A percentile compares a stretch with the other conserved stretches of the same genome.
These are phyloP conservation scores for Ailanthus altissimus DNA, from an alignment of 345 rosid species.

Conservation along the genomic window DNA sequence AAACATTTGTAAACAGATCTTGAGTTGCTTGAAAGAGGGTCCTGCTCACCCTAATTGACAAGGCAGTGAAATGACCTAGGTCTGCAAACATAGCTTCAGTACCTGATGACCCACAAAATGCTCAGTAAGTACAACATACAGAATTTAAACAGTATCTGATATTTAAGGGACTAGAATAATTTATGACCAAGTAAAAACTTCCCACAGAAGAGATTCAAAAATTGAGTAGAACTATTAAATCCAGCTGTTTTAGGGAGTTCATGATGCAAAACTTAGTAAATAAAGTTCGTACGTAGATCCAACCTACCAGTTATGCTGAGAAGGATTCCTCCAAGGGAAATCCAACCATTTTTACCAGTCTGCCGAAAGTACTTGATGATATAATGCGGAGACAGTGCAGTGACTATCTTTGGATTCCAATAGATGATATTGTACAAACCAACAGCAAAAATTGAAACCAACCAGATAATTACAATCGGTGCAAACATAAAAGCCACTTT, in stretches of 20 bases:
- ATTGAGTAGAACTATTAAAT: background rate
- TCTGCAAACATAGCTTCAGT: slow-evolving; percentile 97
- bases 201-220: slow-evolving; percentile 5
- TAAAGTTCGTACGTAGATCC: slow-evolving; percentile 17
- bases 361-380: slow-evolving; percentile 65
- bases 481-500: slow-evolving; percentile 90
- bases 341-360: slow-evolving; percentile 88
- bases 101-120: slow-evolving; percentile 55
- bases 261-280: slow-evolving; percentile 6
- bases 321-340: slow-evolving; percentile 93
- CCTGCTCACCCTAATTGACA: slow-evolving; percentile 69
- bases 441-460: slow-evolving; percentile 64
- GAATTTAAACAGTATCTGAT: slow-evolving; percentile 1
- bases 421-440: slow-evolving; percentile 72
- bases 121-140: background rate
- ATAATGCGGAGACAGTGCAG: slow-evolving; percentile 76
- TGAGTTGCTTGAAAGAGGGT: background rate
- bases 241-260: background rate
- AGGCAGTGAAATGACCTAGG: slow-evolving; percentile 92
- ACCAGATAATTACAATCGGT: slow-evolving; percentile 81
- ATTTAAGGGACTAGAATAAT: background rate
- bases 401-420: slow-evolving; percentile 79
- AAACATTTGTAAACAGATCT: background rate
- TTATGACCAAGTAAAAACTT: background rate
- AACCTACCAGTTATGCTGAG: slow-evolving; percentile 82